phyloP scores from a whole-genome alignment of 306 rosid species.

The Lagenaria siceraria region DNA sequence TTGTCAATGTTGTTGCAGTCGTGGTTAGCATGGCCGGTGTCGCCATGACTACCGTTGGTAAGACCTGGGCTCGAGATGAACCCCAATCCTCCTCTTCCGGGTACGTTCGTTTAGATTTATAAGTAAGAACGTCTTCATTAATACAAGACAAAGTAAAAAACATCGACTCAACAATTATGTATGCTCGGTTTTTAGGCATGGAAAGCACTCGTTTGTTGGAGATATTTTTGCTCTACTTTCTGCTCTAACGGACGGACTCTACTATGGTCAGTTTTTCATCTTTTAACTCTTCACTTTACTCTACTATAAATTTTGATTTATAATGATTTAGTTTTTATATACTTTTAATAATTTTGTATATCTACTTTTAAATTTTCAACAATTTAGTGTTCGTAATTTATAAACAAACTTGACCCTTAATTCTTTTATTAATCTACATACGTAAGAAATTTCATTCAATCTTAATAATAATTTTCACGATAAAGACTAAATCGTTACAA shows the following conservation, averaged over 20 bases:
- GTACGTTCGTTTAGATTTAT: not conserved
- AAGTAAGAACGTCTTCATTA: not conserved
- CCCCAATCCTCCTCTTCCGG: not conserved
- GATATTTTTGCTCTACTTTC: constrained; percentile 16
- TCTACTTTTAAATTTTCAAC: no score
- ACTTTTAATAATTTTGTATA: no score
- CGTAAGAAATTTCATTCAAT: no score
- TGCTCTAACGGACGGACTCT: constrained; percentile 14
- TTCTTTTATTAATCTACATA: no score
- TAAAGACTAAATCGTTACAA: no score
- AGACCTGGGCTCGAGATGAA: constrained; percentile 10
- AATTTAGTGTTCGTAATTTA: no score
- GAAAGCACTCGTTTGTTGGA: constrained; percentile 1
- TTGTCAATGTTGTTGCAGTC: constrained; percentile 6
- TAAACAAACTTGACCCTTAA: no score
- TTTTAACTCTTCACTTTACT: not conserved
- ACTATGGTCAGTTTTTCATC: not conserved
- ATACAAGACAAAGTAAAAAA: no score
- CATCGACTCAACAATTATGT: no score
- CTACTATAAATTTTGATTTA: no score
- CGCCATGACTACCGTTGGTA: constrained; percentile 14
- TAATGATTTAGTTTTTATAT: no score
- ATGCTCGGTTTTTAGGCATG: not conserved
- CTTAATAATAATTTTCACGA: no score
- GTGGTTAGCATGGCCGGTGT: constrained; percentile 18